Evolutionary conservation across 768 basidiomycete genomes (phyloP), one percentile per base, ranked within the genome.

Genomic region (Kwoniella mangroviensis): DNA sequence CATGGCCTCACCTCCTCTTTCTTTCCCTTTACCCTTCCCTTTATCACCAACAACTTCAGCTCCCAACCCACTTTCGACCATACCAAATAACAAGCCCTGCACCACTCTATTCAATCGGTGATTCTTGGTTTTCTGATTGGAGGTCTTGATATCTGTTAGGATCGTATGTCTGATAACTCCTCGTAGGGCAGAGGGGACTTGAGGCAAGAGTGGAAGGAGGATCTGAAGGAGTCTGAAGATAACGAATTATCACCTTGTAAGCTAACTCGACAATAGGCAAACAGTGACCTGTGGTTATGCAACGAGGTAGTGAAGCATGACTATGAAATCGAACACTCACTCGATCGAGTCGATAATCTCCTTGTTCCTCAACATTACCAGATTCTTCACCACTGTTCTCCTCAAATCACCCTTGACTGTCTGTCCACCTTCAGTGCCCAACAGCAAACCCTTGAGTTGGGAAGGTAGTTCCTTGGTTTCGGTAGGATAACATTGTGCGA

Each of bases 51-150:
- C 80, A 17, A 93, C 88, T 75, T 93, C 90, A 0, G 86, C 90
- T 51, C 89, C 88, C 90, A 94, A 92, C 13, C 94, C 94, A 49
- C 91, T 89, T 82, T 97, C 95, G 9, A 98, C 89, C 95, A 98
- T 98, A 54, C 89, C 88, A 81, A 98, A 98, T 40, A 98, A 86
- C 88, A 98, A 92, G 13, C 93, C 90, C 81, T 99, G 97, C 0
- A 99, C 93, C 22, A 94, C 91, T 45, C 93, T 89, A 81, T 99
- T 99, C 28, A 99, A 88, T 82, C 96, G 95, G 85, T 97, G 94
- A 79, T 98, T 97, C 81, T 92, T 93, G 51, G 90, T 87, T 64
- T 89, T 90, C 42, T 89, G 84, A 82, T 99, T 99, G 52, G 96
- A 94, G 1, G 91, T 92, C 73, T 90, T 89, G 70, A 99, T 92